Evolutionary conservation across 1,139 yeast genomes (phyloP).

Genomic region (Hyphopichia pseudoburtonii): DNA sequence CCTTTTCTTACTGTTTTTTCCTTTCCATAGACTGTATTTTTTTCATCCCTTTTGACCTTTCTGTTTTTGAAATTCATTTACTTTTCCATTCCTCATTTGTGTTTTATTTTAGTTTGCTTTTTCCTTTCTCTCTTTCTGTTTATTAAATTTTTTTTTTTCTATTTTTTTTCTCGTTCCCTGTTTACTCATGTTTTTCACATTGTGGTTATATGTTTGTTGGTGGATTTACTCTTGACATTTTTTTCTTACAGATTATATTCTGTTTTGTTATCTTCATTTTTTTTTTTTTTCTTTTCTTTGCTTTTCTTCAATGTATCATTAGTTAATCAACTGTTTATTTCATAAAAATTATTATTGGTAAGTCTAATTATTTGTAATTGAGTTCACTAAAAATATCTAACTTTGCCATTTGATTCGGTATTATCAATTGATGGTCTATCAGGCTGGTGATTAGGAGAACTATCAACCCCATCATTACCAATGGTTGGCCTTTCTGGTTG

Average conservation of each 20-base stretch:
- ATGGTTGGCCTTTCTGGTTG: background rate
- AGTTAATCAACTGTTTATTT: background rate
- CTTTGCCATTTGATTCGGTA: background rate
- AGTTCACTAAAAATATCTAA: background rate
- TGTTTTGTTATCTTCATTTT: background rate
- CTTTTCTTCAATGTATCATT: background rate
- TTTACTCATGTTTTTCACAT: no score
- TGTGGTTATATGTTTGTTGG: no score
- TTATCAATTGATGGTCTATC: constrained; percentile 6
- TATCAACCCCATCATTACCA: background rate
- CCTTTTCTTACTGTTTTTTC: constrained; percentile 1
- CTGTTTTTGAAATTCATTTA: no score
- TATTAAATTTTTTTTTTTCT: no score
- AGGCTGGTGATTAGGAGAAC: background rate
- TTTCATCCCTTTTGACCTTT: no score
- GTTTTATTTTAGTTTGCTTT: background rate
- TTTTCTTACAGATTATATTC: background rate
- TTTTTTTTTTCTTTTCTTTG: background rate
- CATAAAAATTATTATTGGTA: background rate
- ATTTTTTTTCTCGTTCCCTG: background rate
- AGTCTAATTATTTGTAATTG: background rate
- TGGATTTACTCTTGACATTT: background rate
- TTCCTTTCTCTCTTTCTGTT: background rate
- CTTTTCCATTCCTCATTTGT: no score
- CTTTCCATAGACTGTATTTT: background rate